phyloP scores from a whole-genome alignment of 1,139 yeast species.

The Chernovozyma sophiae-reginae region DNA sequence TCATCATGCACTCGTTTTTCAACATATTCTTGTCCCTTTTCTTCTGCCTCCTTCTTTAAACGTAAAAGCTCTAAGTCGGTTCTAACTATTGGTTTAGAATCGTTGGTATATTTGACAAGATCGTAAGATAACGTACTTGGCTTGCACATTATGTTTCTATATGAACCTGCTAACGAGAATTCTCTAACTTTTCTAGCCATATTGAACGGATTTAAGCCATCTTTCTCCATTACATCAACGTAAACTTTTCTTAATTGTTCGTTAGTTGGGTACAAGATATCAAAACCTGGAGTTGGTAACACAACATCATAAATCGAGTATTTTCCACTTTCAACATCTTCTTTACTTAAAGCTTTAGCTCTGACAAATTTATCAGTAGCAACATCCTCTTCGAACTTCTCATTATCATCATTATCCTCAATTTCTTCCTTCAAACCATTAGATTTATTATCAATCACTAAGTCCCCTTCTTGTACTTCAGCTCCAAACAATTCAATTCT shows the following conservation, averaged over 20 bases:
- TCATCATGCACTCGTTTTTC: constrained; percentile 26
- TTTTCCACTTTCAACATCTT: constrained; percentile 58
- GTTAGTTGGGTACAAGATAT: constrained; percentile 75
- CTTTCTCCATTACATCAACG: constrained; percentile 69
- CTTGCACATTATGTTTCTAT: constrained; percentile 68
- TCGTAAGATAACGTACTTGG: constrained; percentile 65
- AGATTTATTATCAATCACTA: constrained; percentile 51
- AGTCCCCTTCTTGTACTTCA: constrained; percentile 74
- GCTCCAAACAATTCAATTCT: constrained; percentile 71
- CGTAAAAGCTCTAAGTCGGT: constrained; percentile 75
- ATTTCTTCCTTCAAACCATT: constrained; percentile 20
- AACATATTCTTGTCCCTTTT: constrained; percentile 14
- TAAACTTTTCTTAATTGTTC: constrained; percentile 59
- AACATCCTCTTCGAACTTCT: constrained; percentile 61
- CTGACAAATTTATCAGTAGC: constrained; percentile 49
- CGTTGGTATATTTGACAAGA: constrained; percentile 56
- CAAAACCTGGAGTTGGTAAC: constrained; percentile 93
- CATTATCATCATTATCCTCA: constrained; percentile 33
- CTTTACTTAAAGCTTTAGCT: constrained; percentile 69
- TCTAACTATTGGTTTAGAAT: constrained; percentile 66
- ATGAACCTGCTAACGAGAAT: constrained; percentile 88
- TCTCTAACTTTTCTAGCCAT: constrained; percentile 86
- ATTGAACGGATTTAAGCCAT: constrained; percentile 75
- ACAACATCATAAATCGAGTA: constrained; percentile 80
- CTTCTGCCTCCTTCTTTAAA: constrained; percentile 34